Base-by-base conservation (phyloP, 2,329 filamentous ascomycete species). In the Colletotrichum salicis region DNA sequence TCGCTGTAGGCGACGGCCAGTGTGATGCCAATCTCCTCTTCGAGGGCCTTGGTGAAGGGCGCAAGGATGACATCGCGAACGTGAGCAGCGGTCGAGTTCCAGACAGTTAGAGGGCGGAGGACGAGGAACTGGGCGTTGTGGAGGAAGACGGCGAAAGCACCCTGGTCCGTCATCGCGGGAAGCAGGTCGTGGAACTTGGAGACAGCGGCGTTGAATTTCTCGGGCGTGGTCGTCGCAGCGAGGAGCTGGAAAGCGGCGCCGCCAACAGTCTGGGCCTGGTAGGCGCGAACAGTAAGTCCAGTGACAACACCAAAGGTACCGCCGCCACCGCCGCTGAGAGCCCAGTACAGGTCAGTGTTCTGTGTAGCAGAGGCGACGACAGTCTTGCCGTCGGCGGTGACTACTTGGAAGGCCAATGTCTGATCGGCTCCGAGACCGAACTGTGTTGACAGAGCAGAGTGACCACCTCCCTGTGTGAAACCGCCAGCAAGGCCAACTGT, bases 271-370 rank as follows among this genome's bases (percentile, higher is more conserved):
- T 77, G 77, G 66, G 86, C 84, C 0, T 81, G 78, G 76, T 90
- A 48, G 2, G 86, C 83, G 72, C 86, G 87, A 33, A 82, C 78
- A 1, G 86, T 89, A 76, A 89, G 81, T 5, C 84, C 86, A 15
- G 83, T 77, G 4, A 89, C 85, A 1, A 90, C 80, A 1, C 82
- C 88, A 73, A 85, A 90, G 3, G 82, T 88, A 3, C 87, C 87
- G 19, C 82, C 84, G 3, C 88, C 87, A 10, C 87, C 86, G 13
- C 86, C 86, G 65, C 81, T 80, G 4, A 88, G 78, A 10, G 87
- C 88, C 87, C 87, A 90, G 78, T 86, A 89, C 2, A 90, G 79
- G 59, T 89, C 87, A 0, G 79, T 60, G 67, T 89, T 84, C 27
- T 84, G 70, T 1, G 78, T 77, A 1, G 78, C 81, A 11, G 81